Conservation (phyloP, 2,329 filamentous ascomycete genomes). For the Neofusicoccum cordaticola region DNA sequence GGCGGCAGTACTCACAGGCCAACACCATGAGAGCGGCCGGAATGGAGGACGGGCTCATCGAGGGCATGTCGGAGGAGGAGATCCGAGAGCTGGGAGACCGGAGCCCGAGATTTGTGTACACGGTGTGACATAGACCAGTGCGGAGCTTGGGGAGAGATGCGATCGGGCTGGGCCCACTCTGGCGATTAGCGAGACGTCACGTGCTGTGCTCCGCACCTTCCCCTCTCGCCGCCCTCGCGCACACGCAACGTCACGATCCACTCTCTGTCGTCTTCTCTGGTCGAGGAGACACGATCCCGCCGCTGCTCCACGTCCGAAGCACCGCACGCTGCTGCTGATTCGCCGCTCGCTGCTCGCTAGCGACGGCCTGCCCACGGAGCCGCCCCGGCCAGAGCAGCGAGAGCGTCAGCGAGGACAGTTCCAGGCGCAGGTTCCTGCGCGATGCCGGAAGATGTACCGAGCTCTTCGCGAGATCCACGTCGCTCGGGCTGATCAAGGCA, state of each 20-base stretch:
- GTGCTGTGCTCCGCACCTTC: neutral
- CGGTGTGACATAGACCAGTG: slow-evolving; percentile 24
- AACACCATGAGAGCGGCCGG: slow-evolving; percentile 40
- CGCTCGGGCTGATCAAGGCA: no score
- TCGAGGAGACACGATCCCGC: no score
- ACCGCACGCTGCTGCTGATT: no score
- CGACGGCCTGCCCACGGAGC: no score
- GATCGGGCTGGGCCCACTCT: neutral
- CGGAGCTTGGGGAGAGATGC: neutral
- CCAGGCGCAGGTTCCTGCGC: no score
- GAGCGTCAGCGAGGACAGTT: no score
- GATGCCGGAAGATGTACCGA: no score
- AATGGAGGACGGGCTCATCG: slow-evolving; percentile 38
- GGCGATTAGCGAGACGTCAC: neutral
- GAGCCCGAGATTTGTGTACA: slow-evolving; percentile 44
- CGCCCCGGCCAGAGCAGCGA: no score
- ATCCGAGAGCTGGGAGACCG: slow-evolving; percentile 45
- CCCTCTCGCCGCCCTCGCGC: neutral
- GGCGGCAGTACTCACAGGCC: slow-evolving; percentile 36
- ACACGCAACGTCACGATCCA: neutral
- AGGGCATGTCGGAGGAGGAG: slow-evolving; percentile 42
- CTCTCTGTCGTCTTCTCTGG: no score
- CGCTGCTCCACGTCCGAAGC: no score
- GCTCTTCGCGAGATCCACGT: no score
- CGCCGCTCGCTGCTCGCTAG: no score